Conservation (phyloP, 441 rosid genomes). For the Syzygium syzygioides region DNA sequence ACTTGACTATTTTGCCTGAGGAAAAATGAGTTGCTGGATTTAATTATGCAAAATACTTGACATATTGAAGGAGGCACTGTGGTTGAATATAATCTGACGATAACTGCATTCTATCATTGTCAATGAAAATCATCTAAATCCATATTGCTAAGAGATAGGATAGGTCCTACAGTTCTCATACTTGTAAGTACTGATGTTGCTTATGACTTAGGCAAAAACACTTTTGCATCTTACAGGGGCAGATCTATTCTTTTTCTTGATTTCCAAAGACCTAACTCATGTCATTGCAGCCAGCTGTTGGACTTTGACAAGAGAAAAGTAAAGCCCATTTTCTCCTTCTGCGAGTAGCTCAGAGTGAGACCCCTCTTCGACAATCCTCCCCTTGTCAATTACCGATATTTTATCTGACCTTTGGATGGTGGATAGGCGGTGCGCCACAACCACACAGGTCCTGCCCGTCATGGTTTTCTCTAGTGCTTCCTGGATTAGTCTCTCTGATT, state of each 20-base stretch:
- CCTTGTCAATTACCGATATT: conserved; percentile 1
- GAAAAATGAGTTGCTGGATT: background rate
- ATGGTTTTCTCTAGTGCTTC: conserved; percentile 3
- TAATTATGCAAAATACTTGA: background rate
- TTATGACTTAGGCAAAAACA: background rate
- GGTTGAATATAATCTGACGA: background rate
- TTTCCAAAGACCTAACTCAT: background rate
- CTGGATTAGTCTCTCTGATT: conserved; percentile 7
- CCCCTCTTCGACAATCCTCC: background rate
- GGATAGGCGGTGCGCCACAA: conserved; percentile 2
- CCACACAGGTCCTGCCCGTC: conserved; percentile 3
- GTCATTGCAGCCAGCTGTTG: background rate
- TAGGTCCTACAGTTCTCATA: background rate
- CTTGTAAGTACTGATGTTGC: background rate
- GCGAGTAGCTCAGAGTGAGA: background rate
- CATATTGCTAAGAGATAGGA: background rate
- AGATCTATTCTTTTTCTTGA: background rate
- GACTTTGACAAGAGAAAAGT: conserved; percentile 3
- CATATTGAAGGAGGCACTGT: background rate
- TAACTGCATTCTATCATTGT: background rate
- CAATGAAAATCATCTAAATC: background rate
- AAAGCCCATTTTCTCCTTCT: background rate
- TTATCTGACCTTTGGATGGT: background rate
- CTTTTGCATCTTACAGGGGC: background rate
- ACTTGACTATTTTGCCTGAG: background rate